Percentiles rank a stretch among this genome's conserved stretches.
phyloP scores from a whole-genome alignment of 2,329 filamentous ascomycete species.

The Beauveria australis region DNA sequence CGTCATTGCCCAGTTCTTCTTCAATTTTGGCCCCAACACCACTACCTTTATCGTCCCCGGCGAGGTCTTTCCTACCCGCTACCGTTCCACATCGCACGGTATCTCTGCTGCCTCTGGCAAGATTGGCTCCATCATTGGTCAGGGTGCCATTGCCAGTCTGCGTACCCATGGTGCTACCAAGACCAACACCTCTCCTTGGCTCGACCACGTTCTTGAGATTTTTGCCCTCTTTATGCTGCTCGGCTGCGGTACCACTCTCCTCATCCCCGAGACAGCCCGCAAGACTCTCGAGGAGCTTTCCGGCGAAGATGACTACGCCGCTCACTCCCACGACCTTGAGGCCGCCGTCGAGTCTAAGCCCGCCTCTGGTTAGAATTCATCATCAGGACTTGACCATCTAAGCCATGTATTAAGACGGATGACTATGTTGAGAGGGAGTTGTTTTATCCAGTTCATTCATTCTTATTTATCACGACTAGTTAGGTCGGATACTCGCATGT shows the following conservation, averaged over 20 bases:
- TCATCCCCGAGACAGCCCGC: slow-evolving; percentile 68
- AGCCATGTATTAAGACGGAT: neutral
- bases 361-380: neutral
- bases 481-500: neutral
- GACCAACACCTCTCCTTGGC: slow-evolving; percentile 48
- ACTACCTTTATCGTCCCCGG: slow-evolving; percentile 51
- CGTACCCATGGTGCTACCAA: slow-evolving; percentile 35
- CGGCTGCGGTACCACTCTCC: slow-evolving; percentile 58
- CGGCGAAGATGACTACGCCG: slow-evolving; percentile 22
- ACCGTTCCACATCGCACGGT: slow-evolving; percentile 49
- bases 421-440: neutral
- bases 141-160: slow-evolving; percentile 49
- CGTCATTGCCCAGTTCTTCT: slow-evolving; percentile 50
- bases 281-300: slow-evolving; percentile 62
- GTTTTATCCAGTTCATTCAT: neutral
- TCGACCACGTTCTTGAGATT: slow-evolving; percentile 71
- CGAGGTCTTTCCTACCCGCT: slow-evolving; percentile 49
- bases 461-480: neutral
- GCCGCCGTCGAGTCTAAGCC: neutral
- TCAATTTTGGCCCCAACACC: slow-evolving; percentile 51
- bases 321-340: neutral
- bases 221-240: slow-evolving; percentile 69
- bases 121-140: slow-evolving; percentile 48
- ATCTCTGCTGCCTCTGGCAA: slow-evolving; percentile 49
- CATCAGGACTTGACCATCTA: neutral